Conservation (phyloP, 306 rosid species). For the Ormosia emarginata region DNA sequence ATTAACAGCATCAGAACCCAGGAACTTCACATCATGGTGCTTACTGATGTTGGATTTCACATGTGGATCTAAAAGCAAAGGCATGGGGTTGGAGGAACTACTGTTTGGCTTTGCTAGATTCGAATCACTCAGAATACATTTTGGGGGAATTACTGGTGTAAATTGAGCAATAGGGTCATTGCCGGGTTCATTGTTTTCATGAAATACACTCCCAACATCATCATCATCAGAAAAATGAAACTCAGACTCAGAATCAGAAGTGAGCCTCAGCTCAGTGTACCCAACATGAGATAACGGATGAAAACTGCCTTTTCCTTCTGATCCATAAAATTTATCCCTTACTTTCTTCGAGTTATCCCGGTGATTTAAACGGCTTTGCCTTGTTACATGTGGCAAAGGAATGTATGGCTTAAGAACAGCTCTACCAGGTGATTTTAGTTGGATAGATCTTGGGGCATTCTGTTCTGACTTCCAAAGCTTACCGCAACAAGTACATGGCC, state of each 20-base stretch:
- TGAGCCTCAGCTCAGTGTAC: constrained; percentile 50
- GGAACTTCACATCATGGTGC: constrained; percentile 17
- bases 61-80: constrained; percentile 38
- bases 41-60: constrained; percentile 35
- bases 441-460: constrained; percentile 35
- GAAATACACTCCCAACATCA: constrained; percentile 28
- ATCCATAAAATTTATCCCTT: constrained; percentile 43
- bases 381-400: constrained; percentile 48
- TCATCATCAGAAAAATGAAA: constrained; percentile 56
- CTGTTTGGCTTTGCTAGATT: constrained; percentile 26
- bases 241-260: constrained; percentile 76
- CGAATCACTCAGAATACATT: constrained; percentile 20
- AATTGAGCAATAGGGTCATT: constrained; percentile 24
- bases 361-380: constrained; percentile 34
- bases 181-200: constrained; percentile 25
- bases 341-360: constrained; percentile 45
- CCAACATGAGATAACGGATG: constrained; percentile 45
- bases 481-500: constrained; percentile 55
- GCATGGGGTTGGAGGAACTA: constrained; percentile 14
- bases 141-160: constrained; percentile 22
- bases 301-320: constrained; percentile 27
- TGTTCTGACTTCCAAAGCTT: constrained; percentile 48
- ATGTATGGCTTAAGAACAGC: constrained; percentile 43
- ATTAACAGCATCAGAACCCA: constrained; percentile 21
- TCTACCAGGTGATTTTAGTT: constrained; percentile 38